Evolutionary conservation across 192 early-diverging fungal genomes (phyloP).

Genomic region (Dissophora globulifera): DNA sequence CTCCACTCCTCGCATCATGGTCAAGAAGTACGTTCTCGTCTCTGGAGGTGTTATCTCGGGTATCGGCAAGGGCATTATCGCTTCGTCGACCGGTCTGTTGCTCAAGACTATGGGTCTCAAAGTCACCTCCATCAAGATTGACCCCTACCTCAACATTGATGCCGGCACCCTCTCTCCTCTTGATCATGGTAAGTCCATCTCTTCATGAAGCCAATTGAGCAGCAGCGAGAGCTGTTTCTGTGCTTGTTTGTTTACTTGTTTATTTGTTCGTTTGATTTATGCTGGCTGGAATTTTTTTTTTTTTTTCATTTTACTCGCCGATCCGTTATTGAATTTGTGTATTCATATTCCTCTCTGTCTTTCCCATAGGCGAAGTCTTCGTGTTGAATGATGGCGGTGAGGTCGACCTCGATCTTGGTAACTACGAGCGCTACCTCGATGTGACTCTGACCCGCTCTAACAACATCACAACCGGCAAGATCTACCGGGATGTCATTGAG

Average conservation of each 20-base stretch:
- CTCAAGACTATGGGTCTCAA: conserved; percentile 91
- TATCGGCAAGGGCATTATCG: conserved; percentile 99
- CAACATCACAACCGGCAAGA: conserved; percentile 99
- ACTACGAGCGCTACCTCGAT: conserved; percentile 99
- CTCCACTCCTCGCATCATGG: conserved; percentile 21
- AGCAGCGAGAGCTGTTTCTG: too few relatives aligned
- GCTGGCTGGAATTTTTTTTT: too few relatives aligned
- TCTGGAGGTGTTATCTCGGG: conserved; percentile 99
- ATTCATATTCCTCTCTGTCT: too few relatives aligned
- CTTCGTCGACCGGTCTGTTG: conserved; percentile 95
- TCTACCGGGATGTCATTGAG: conserved; percentile 96
- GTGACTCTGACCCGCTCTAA: conserved; percentile 93
- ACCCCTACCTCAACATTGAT: conserved; percentile 99
- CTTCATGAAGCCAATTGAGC: too few relatives aligned
- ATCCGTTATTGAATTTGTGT: too few relatives aligned
- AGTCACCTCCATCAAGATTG: conserved; percentile 99
- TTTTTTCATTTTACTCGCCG: too few relatives aligned
- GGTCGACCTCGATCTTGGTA: conserved; percentile 98
- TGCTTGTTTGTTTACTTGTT: not conserved
- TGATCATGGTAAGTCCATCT: conserved; percentile 84
- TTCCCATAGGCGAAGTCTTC: conserved; percentile 96
- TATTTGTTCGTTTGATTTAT: not conserved
- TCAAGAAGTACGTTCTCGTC: conserved; percentile 94
- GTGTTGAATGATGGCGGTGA: conserved; percentile 98
- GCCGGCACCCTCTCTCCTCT: conserved; percentile 96